Percentiles rank a stretch among this genome's conserved stretches.
phyloP scores from a whole-genome alignment of 2,329 filamentous ascomycete genomes.

The Penicillium sp. region DNA sequence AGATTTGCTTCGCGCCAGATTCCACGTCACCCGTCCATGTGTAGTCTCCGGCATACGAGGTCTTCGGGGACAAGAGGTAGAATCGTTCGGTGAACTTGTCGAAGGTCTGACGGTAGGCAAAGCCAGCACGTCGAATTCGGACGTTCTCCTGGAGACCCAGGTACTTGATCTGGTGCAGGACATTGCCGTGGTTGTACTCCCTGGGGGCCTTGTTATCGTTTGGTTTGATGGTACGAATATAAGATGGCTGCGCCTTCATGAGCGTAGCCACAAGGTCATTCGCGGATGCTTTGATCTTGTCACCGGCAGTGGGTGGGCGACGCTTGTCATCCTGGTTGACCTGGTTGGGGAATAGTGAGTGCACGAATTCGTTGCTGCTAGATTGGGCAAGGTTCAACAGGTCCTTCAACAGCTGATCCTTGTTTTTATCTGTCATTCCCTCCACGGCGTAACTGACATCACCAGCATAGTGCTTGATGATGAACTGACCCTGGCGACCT shows the following conservation, averaged over 20 bases:
- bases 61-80: conserved; percentile 89
- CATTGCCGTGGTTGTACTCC: conserved; percentile 89
- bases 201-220: conserved; percentile 97
- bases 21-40: conserved; percentile 89
- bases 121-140: conserved; percentile 90
- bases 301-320: conserved; percentile 88
- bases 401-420: conserved; percentile 94
- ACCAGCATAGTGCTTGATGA: conserved; percentile 98
- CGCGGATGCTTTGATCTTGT: conserved; percentile 91
- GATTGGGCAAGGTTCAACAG: conserved; percentile 80
- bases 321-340: conserved; percentile 95
- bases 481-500: conserved; percentile 89
- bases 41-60: conserved; percentile 94
- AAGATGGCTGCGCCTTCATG: conserved; percentile 96
- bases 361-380: conserved; percentile 82
- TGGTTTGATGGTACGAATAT: conserved; percentile 98
- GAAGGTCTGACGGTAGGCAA: conserved; percentile 94
- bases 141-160: conserved; percentile 99
- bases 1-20: conserved; percentile 83
- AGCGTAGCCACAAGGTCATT: conserved; percentile 92
- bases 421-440: conserved; percentile 99
- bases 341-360: conserved; percentile 84
- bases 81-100: conserved; percentile 98
- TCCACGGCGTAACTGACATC: conserved; percentile 93
- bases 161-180: conserved; percentile 98